Evolutionary conservation across 2,329 filamentous ascomycete species (phyloP).

Genomic region (Colletotrichum sp.): DNA sequence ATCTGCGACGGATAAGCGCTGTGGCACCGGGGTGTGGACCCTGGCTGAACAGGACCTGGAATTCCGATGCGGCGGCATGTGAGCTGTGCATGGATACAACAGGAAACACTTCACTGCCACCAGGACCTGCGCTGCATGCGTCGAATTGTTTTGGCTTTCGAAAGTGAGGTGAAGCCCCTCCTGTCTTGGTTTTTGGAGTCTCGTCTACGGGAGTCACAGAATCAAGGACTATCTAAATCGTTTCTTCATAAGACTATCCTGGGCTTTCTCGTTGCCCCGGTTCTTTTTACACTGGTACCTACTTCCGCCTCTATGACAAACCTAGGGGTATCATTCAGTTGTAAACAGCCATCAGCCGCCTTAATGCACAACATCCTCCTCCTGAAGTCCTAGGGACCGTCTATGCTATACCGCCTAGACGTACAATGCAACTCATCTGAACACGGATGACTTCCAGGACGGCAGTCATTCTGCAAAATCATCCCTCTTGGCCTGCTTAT

Average conservation of each 20-base stretch:
- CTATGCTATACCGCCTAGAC: neutral
- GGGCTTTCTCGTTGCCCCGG: neutral
- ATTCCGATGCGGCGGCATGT: slow-evolving; percentile 10
- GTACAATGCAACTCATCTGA: neutral
- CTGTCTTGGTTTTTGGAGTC: neutral
- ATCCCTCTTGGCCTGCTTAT: slow-evolving; percentile 37
- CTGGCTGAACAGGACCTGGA: neutral
- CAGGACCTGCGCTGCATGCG: neutral
- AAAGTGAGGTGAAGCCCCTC: neutral
- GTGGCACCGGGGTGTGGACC: neutral
- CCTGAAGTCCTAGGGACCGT: neutral
- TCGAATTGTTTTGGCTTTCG: neutral
- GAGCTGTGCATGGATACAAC: slow-evolving; percentile 7
- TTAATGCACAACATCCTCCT: neutral
- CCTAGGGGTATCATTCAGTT: slow-evolving; percentile 7
- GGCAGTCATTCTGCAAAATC: neutral
- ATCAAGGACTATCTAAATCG: neutral
- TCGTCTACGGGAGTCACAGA: neutral
- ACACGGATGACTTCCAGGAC: neutral
- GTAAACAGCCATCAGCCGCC: neutral
- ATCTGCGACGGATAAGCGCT: neutral
- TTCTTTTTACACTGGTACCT: neutral
- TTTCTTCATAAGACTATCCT: neutral
- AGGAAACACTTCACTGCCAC: neutral
- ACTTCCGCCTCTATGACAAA: neutral